phyloP scores from a whole-genome alignment of 2,329 filamentous ascomycete species.

The Fusarium papillatum region DNA sequence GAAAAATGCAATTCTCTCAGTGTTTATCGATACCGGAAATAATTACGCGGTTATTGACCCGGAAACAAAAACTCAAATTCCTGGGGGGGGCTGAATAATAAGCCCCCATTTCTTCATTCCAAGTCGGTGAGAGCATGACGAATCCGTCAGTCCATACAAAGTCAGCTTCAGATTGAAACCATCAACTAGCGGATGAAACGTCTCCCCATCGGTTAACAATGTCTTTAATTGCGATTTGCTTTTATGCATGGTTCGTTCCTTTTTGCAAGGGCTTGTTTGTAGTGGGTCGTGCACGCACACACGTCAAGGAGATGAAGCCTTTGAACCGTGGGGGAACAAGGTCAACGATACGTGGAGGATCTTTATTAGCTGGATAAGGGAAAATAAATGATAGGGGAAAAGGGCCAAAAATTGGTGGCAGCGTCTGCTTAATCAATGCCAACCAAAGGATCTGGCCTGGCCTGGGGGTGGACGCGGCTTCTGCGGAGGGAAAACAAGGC shows the following conservation, averaged over 20 bases:
- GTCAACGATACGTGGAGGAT: not conserved
- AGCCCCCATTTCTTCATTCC: not conserved
- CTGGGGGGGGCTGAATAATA: not conserved
- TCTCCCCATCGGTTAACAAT: not conserved
- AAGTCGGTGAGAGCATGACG: not conserved
- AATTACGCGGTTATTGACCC: not conserved
- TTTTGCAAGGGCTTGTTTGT: not conserved
- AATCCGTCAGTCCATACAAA: not conserved
- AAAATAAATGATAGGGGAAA: not conserved
- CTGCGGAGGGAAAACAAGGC: slow-evolving; percentile 8
- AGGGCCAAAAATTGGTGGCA: not conserved
- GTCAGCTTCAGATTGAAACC: slow-evolving; percentile 1
- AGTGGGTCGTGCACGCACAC: not conserved
- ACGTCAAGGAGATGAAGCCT: not conserved
- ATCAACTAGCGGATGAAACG: not conserved
- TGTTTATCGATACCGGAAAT: not conserved
- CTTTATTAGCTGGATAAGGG: not conserved
- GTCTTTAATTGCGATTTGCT: slow-evolving; percentile 10
- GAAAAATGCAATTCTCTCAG: not conserved
- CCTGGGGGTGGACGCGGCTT: not conserved
- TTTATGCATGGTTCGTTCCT: not conserved
- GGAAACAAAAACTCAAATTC: not conserved
- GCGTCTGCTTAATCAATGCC: not conserved
- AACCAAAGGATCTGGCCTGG: not conserved
- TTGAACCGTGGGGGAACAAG: not conserved